A percentile compares a stretch with the other conserved stretches of the same genome.
Conservation (phyloP, 1,139 yeast species). For the Blastobotrys aristatus region DNA sequence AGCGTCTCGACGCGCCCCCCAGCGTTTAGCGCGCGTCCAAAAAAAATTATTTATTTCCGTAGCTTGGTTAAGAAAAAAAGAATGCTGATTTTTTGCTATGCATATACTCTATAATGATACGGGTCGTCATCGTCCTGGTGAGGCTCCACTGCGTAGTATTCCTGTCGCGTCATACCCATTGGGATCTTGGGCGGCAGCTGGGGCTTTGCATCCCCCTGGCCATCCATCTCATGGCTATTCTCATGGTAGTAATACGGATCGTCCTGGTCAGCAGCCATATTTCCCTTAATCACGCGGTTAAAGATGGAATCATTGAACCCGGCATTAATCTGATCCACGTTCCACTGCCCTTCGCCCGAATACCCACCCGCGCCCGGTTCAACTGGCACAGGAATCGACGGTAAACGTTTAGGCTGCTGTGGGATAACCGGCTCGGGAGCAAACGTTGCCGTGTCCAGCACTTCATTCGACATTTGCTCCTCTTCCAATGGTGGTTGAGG, state of each 20-base stretch:
- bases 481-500: neutral
- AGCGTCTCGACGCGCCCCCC: no score
- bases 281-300: constrained; percentile 22
- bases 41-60: constrained; percentile 6
- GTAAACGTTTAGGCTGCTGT: constrained; percentile 15
- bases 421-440: constrained; percentile 29
- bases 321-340: constrained; percentile 32
- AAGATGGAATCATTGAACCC: constrained; percentile 35
- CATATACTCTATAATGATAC: constrained; percentile 13
- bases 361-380: constrained; percentile 29
- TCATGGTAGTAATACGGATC: constrained; percentile 3
- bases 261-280: constrained; percentile 5
- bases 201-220: constrained; percentile 23
- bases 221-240: neutral
- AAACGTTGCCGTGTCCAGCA: constrained; percentile 23
- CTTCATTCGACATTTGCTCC: constrained; percentile 17
- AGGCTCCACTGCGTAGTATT: constrained; percentile 23
- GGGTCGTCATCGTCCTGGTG: constrained; percentile 17
- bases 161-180: constrained; percentile 29
- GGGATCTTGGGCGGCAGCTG: constrained; percentile 32
- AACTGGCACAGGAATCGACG: constrained; percentile 12
- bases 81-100: no score
- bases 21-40: no score
- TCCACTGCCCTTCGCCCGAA: constrained; percentile 29
- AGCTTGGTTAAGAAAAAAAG: no score